These are phyloP conservation scores for Xylaria sp. DNA, from an alignment of 2,329 filamentous ascomycete species.

Conservation along the genomic window DNA sequence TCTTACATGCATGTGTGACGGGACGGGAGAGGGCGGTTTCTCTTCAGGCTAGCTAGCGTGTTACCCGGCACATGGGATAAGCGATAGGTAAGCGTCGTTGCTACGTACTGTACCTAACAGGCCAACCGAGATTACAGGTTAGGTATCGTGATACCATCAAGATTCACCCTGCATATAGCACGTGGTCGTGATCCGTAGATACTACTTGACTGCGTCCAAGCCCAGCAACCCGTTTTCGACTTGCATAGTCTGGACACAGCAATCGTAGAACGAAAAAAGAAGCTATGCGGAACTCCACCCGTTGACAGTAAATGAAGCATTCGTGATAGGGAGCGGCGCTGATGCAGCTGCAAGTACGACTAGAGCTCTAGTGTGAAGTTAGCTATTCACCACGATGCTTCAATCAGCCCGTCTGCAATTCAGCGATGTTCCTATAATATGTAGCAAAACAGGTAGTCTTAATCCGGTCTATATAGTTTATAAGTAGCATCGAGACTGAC, in stretches of 20 bases:
- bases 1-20: conserved; percentile 31
- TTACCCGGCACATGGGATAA: conserved; percentile 21
- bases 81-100: conserved; percentile 7
- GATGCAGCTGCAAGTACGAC: background rate
- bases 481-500: no score
- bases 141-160: background rate
- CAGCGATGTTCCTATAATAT: background rate
- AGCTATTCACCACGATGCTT: background rate
- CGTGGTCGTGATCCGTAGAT: background rate
- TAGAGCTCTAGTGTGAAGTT: background rate
- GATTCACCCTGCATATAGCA: background rate
- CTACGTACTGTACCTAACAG: background rate
- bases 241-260: background rate
- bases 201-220: background rate
- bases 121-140: background rate
- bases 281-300: no score
- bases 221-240: background rate
- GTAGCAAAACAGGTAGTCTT: background rate
- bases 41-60: background rate
- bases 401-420: background rate
- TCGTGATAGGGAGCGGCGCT: background rate
- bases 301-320: no score
- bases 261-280: background rate
- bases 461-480: background rate
- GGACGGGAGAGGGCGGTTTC: conserved; percentile 9